Evolutionary conservation across 2,329 filamentous ascomycete species (phyloP), one percentile per base, ranked within the genome.

Genomic region (Metarhizium sp.): DNA sequence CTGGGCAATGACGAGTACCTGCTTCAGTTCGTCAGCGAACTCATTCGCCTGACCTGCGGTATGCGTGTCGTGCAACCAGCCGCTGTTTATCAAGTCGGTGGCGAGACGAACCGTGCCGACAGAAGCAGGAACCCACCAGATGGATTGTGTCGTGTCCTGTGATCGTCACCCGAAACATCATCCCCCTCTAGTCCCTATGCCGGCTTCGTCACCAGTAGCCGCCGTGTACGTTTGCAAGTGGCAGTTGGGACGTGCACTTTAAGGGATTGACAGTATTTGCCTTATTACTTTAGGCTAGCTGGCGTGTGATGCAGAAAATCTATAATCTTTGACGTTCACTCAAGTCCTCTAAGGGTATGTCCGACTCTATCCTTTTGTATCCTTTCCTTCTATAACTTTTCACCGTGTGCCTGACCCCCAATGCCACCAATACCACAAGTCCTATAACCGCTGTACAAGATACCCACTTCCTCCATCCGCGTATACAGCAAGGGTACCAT

Each of bases 401-500:
- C n/a, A 45, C 16, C n/a, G 42, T 16, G 16, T 18, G 18, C 18
- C n/a, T 45, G 7, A 20, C 18, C n/a, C 42, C 42, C 4, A 45
- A 20, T 20, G 18, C 18, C 42, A 20, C 6, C 2, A 20, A 18
- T 45, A 18, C 11, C n/a, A 20, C 42, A 16, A 6, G 6, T 7
- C 4, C 30, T 25, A 61, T 14, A 4, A 61, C 14, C 1, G 59
- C n/a, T 0, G 42, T 55, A 10, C 58, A 18, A 1, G 60, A 61
- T 2, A 64, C 53, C 64, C 63, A 67, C 5, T 49, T 54, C 40
- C 65, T 63, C 66, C 66, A 67, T 10, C 65, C 66, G 16, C 59
- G 60, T 2, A 69, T 7, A 43, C 62, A 67, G 47, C 63, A 67
- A 10, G 65, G 66, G 38, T 68, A 69, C 48, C 57, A 57, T 3